Percentiles rank a stretch among this genome's conserved stretches.
These are phyloP conservation scores for Mortierella sp. DNA, from an alignment of 371 early-diverging fungal species.

Conservation along the genomic window DNA sequence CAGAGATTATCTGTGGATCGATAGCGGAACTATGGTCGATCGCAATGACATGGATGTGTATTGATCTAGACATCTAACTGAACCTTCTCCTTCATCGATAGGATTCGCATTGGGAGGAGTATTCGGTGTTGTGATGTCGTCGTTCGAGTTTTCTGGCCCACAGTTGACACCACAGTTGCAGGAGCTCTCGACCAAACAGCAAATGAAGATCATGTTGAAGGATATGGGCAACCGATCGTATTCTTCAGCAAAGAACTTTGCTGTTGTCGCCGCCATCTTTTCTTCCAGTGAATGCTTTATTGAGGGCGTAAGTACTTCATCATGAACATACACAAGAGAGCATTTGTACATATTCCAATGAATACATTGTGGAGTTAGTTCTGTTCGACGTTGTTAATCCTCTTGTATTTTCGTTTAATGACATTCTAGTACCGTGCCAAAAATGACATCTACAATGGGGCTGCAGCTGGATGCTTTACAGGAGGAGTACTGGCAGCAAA, in stretches of 20 bases:
- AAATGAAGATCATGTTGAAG: slow-evolving; percentile 83
- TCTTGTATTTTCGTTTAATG: neutral
- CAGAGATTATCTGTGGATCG: neutral
- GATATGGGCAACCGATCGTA: slow-evolving; percentile 90
- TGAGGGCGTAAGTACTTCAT: slow-evolving; percentile 77
- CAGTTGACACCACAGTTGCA: slow-evolving; percentile 65
- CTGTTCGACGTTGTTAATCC: no score
- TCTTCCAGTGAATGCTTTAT: slow-evolving; percentile 95
- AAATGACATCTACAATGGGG: slow-evolving; percentile 92
- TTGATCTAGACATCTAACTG: neutral
- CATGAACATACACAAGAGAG: no score
- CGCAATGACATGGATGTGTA: neutral
- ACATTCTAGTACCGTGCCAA: slow-evolving; percentile 88
- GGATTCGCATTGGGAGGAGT: slow-evolving; percentile 93
- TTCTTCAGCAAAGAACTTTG: slow-evolving; percentile 95
- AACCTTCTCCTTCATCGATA: slow-evolving; percentile 23
- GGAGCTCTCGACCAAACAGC: slow-evolving; percentile 80
- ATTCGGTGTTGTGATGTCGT: slow-evolving; percentile 94
- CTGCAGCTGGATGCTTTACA: slow-evolving; percentile 93
- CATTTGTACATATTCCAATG: no score
- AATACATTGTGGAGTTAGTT: no score
- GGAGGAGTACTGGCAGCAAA: slow-evolving; percentile 90
- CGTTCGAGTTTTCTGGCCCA: slow-evolving; percentile 82
- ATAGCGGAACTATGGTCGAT: neutral
- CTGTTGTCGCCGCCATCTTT: slow-evolving; percentile 91